These are phyloP conservation scores for sunflower (Helianthus annuus) DNA, from an alignment of 129 eudicot species.

Conservation along the genomic window HanXRQr2.0-SUNRISE NC_035446.2:32035695-32036194, in stretches of 20 bases:
- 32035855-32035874: too few relatives aligned
- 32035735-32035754: too few relatives aligned
- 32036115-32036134: conserved; percentile 46
- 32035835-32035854: too few relatives aligned
- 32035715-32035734: too few relatives aligned
- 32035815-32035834: too few relatives aligned
- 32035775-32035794: too few relatives aligned
- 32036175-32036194: conserved; percentile 35
- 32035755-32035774: too few relatives aligned
- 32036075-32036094: background rate
- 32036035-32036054: background rate
- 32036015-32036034: background rate
- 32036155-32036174: conserved; percentile 42
- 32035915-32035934: conserved; percentile 35
- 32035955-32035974: conserved; percentile 32
- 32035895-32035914: conserved; percentile 13
- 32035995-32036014: conserved; percentile 29
- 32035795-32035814: too few relatives aligned
- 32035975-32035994: conserved; percentile 36
- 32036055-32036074: background rate
- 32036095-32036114: background rate
- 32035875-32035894: too few relatives aligned
- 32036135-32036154: conserved; percentile 47
- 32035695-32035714: too few relatives aligned
- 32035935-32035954: too few relatives aligned